phyloP scores from a whole-genome alignment of 2,329 filamentous ascomycete species.

The Aspergillus ochraceus region DNA sequence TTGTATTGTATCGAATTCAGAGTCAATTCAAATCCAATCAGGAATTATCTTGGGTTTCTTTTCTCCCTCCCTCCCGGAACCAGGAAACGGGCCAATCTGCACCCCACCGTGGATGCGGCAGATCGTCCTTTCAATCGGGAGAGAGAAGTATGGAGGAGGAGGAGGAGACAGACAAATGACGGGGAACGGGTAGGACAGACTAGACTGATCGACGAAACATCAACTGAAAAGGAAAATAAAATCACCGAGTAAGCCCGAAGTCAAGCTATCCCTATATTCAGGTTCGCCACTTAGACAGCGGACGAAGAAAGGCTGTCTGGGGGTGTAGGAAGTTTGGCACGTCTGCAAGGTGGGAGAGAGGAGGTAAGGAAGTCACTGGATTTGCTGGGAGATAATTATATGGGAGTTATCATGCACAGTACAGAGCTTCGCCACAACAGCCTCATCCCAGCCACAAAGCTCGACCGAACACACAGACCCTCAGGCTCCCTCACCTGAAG shows the following conservation, averaged over 20 bases:
- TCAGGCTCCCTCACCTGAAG: background rate
- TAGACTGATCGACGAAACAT: background rate
- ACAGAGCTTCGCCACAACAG: background rate
- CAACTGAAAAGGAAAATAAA: background rate
- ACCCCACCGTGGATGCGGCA: conserved; percentile 10
- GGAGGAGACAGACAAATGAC: background rate
- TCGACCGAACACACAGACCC: background rate
- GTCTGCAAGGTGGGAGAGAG: background rate
- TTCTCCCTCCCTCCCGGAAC: background rate
- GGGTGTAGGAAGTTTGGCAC: background rate
- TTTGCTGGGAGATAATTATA: too few relatives aligned
- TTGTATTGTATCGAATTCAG: too few relatives aligned
- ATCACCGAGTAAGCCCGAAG: background rate
- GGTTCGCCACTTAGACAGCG: background rate
- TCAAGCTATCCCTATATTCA: background rate
- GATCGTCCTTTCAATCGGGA: conserved; percentile 7
- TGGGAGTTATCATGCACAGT: too few relatives aligned
- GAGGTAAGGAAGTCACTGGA: background rate
- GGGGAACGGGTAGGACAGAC: background rate
- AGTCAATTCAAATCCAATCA: background rate
- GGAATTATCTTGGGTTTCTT: background rate
- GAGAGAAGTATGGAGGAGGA: background rate
- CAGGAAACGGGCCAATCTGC: conserved; percentile 9
- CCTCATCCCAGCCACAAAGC: background rate
- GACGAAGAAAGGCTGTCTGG: background rate